These are phyloP conservation scores for Cardamine chenopodiifolia DNA, from an alignment of 345 rosid species.

Conservation along the genomic window DNA sequence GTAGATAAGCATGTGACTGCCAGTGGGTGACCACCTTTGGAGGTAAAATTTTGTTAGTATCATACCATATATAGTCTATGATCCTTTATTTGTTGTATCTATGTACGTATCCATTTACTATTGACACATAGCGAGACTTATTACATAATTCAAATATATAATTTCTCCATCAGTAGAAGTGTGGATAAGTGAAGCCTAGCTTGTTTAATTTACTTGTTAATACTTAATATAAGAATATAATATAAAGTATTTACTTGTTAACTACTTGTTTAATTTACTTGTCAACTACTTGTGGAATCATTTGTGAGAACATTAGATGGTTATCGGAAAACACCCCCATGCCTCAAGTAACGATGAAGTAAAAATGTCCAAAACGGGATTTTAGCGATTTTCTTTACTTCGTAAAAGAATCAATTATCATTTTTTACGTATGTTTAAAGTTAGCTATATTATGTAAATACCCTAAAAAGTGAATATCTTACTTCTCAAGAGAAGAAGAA, in stretches of 20 bases:
- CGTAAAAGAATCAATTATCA: background rate
- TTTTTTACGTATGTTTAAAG: background rate
- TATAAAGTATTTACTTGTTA: too few relatives aligned
- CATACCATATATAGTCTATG: constrained; percentile 13
- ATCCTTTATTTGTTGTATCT: background rate
- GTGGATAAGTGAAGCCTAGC: background rate
- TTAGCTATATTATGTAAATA: background rate
- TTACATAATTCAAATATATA: background rate
- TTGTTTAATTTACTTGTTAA: constrained; percentile 5
- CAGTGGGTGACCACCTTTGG: constrained; percentile 36
- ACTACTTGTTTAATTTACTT: too few relatives aligned
- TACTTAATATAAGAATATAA: background rate
- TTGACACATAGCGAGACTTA: background rate
- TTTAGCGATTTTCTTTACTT: background rate
- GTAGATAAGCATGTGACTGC: constrained; percentile 36
- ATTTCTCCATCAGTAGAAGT: background rate
- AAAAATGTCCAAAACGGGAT: background rate
- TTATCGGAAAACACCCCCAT: background rate
- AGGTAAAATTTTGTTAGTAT: constrained; percentile 6
- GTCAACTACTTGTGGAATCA: too few relatives aligned
- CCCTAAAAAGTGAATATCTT: background rate
- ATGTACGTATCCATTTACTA: background rate
- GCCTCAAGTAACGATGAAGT: background rate
- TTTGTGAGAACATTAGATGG: background rate
- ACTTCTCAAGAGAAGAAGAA: constrained; percentile 17